Conservation (phyloP, 2,329 filamentous ascomycete species). For the Fusarium zealandicum region DNA sequence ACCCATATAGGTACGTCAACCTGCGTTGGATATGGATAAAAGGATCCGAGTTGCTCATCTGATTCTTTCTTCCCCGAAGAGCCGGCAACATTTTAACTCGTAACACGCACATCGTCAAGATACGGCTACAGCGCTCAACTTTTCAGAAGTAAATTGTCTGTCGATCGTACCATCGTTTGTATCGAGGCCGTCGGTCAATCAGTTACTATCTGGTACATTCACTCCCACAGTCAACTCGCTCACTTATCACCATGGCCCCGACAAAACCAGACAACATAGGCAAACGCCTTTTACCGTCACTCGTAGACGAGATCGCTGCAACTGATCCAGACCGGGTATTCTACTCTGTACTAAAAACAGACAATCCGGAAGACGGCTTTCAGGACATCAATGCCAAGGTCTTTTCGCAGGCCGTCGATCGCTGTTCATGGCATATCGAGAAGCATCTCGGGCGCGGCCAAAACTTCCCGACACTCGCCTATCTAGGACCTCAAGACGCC, state of each 20-base stretch:
- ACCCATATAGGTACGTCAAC: no score
- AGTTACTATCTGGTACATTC: no score
- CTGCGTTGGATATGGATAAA: no score
- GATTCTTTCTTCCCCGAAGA: no score
- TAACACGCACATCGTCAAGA: no score
- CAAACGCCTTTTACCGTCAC: conserved; percentile 26
- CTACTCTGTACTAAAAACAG: conserved; percentile 47
- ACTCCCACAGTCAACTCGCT: no score
- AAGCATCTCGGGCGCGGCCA: conserved; percentile 39
- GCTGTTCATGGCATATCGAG: conserved; percentile 44
- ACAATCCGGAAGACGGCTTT: conserved; percentile 39
- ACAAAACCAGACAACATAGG: conserved; percentile 1
- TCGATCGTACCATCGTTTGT: no score
- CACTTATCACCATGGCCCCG: not conserved
- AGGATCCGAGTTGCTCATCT: no score
- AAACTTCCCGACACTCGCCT: conserved; percentile 46
- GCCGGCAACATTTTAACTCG: no score
- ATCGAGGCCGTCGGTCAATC: no score
- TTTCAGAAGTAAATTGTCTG: no score
- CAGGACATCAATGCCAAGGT: conserved; percentile 38
- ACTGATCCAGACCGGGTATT: conserved; percentile 44
- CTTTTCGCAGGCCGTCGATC: conserved; percentile 44
- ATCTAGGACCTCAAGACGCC: conserved; percentile 48
- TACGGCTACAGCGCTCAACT: no score
- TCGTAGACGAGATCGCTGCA: conserved; percentile 37